Conservation (phyloP, 2,329 filamentous ascomycete species). For the Colletotrichum tofieldiae region DNA sequence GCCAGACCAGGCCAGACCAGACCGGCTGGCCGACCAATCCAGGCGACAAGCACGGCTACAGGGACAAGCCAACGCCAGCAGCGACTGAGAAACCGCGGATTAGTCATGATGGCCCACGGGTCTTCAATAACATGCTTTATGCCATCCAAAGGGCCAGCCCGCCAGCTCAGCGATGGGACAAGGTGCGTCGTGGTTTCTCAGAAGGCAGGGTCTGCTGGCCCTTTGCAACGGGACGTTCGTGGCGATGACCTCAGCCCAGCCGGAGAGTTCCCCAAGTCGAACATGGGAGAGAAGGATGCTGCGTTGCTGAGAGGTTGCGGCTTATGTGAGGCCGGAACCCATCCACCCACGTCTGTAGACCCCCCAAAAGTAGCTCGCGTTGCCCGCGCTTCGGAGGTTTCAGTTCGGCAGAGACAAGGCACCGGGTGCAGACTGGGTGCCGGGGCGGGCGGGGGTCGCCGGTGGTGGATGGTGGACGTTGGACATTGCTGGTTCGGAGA, state of each 20-base stretch:
- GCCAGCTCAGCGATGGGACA: slow-evolving; percentile 17
- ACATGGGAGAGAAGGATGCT: background rate
- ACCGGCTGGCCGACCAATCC: slow-evolving; percentile 20
- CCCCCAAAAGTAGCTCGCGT: slow-evolving; percentile 4
- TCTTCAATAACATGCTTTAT: slow-evolving; percentile 31
- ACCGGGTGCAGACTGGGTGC: slow-evolving; percentile 37
- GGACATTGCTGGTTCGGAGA: slow-evolving; percentile 8
- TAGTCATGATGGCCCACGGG: slow-evolving; percentile 35
- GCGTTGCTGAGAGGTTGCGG: background rate
- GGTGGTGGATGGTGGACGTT: slow-evolving; percentile 20
- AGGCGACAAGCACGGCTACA: slow-evolving; percentile 12
- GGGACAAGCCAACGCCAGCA: slow-evolving; percentile 17
- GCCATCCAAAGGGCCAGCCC: slow-evolving; percentile 12
- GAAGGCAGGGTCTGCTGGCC: slow-evolving; percentile 17
- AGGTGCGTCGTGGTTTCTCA: slow-evolving; percentile 1
- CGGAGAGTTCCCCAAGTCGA: background rate
- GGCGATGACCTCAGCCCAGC: slow-evolving; percentile 23
- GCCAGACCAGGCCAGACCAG: slow-evolving; percentile 3
- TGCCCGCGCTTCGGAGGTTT: slow-evolving; percentile 40
- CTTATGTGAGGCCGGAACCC: background rate
- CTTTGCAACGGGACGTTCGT: slow-evolving; percentile 1
- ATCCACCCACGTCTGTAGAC: background rate
- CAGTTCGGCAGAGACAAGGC: slow-evolving; percentile 41
- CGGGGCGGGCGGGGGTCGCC: slow-evolving; percentile 32
- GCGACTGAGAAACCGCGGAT: slow-evolving; percentile 31